Evolutionary conservation across 2,329 filamentous ascomycete genomes (phyloP), one percentile per base, ranked within the genome.

Genomic region (Colletotrichum shisoi): DNA sequence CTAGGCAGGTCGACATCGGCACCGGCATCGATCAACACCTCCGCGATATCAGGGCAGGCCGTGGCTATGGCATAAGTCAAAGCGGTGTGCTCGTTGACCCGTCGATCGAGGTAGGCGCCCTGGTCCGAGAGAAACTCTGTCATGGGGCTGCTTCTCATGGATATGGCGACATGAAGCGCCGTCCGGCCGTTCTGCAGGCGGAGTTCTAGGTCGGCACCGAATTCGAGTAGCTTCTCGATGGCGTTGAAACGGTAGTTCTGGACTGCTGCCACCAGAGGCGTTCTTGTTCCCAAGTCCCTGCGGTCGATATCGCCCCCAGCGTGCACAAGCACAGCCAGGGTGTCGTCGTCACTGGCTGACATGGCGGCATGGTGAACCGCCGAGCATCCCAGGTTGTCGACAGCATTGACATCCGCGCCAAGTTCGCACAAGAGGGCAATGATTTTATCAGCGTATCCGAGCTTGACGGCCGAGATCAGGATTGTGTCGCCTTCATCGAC

Each of bases 41-140:
- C 57, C 15, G 69, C 68, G 40, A 76, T 74, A 57, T 75, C 73
- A 1, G 57, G 70, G 19, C 70, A 72, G 11, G 69, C 73, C 9
- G 67, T 62, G 45, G 68, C 67, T 57, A 74, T 73, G 37, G 72
- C 72, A 19, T 66, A 69, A 7, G 71, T 69, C 34, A 74, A 57
- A 11, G 72, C 70, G 7, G 72, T 73, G 37, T 72, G 69, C 31
- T 72, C 68, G 6, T 68, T 65, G 12, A 67, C 60, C 3, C 49
- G 51, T 24, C 57, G 56, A 31, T 73, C 63, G 8, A 73, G 56
- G 57, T 67, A 64, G 9, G 71, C 71, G 15, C 72, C 73, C 17
- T 68, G 64, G 21, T 74, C 70, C 13, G 70, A 71, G 17, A 74
- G 66, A 3, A 74, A 42, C 34, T 69, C 63, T 17, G 65, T 69